These are phyloP conservation scores for Eucalyptus albens DNA, from an alignment of 345 rosid genomes.

Conservation along the genomic window DNA sequence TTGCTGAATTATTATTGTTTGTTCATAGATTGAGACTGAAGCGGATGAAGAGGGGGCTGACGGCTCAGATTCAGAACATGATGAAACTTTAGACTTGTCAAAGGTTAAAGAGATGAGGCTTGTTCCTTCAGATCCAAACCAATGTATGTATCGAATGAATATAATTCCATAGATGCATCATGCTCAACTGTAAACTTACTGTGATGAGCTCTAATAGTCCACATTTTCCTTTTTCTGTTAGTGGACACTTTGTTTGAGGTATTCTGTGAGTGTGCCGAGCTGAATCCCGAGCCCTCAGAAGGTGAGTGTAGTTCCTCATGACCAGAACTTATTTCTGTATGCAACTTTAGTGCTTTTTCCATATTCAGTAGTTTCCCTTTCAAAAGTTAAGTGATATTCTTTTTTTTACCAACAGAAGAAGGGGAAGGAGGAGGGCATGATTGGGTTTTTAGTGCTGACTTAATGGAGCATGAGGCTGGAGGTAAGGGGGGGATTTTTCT, in stretches of 20 bases:
- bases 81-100: constrained; percentile 39
- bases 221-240: constrained; percentile 8
- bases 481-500: constrained; percentile 15
- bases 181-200: not conserved
- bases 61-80: constrained; percentile 46
- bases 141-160: constrained; percentile 22
- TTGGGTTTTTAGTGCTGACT: constrained; percentile 88
- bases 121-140: constrained; percentile 76
- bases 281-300: constrained; percentile 83
- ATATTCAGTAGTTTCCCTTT: not conserved
- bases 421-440: constrained; percentile 29
- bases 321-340: not conserved
- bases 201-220: not conserved
- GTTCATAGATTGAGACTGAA: constrained; percentile 60
- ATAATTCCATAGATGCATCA: not conserved
- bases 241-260: constrained; percentile 84
- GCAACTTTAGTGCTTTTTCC: not conserved
- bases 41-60: constrained; percentile 49
- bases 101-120: constrained; percentile 86
- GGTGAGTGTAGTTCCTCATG: constrained; percentile 23
- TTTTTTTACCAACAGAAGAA: constrained; percentile 12
- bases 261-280: constrained; percentile 86
- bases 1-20: not conserved
- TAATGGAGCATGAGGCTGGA: constrained; percentile 28
- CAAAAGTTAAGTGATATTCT: not conserved